Evolutionary conservation across 805 yeast genomes (phyloP).

Genomic region (Kazachstania psychrophila): DNA sequence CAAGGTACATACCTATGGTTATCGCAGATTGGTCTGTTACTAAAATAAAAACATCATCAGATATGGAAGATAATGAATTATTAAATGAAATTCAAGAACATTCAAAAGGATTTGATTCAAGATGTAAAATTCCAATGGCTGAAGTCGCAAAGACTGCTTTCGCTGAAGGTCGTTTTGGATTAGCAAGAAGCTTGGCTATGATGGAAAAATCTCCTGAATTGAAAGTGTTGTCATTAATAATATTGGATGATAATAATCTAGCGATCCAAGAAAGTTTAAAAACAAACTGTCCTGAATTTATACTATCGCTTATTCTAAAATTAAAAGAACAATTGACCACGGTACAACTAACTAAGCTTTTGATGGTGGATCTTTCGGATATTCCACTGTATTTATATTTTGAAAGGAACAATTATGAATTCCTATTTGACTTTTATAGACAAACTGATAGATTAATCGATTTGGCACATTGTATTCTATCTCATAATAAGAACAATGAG

Average conservation of each 20-base stretch:
- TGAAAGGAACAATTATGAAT: slow-evolving; percentile 29
- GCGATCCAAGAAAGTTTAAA: slow-evolving; percentile 63
- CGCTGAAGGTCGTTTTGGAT: slow-evolving; percentile 60
- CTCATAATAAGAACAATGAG: slow-evolving; percentile 26
- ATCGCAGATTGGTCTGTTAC: slow-evolving; percentile 75
- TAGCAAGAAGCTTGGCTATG: slow-evolving; percentile 60
- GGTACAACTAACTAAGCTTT: slow-evolving; percentile 59
- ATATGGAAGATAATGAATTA: slow-evolving; percentile 50
- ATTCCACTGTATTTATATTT: slow-evolving; percentile 28
- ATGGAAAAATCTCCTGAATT: slow-evolving; percentile 51
- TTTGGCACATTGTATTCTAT: slow-evolving; percentile 35
- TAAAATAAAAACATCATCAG: slow-evolving; percentile 49
- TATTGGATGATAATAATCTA: slow-evolving; percentile 60
- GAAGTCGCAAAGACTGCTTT: slow-evolving; percentile 21
- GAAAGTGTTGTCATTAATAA: slow-evolving; percentile 55
- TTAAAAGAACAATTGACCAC: slow-evolving; percentile 45
- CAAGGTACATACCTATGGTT: slow-evolving; percentile 36
- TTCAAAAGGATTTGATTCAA: slow-evolving; percentile 5
- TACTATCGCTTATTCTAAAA: slow-evolving; percentile 37
- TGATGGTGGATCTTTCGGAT: slow-evolving; percentile 37
- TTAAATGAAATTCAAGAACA: slow-evolving; percentile 36
- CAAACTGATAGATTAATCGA: slow-evolving; percentile 54
- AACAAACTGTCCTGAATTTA: slow-evolving; percentile 50
- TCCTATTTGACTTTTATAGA: slow-evolving; percentile 47
- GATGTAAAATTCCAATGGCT: slow-evolving; percentile 34